Base-by-base conservation (phyloP, 805 yeast genomes). In the Dipodascopsis uninucleata region DNA sequence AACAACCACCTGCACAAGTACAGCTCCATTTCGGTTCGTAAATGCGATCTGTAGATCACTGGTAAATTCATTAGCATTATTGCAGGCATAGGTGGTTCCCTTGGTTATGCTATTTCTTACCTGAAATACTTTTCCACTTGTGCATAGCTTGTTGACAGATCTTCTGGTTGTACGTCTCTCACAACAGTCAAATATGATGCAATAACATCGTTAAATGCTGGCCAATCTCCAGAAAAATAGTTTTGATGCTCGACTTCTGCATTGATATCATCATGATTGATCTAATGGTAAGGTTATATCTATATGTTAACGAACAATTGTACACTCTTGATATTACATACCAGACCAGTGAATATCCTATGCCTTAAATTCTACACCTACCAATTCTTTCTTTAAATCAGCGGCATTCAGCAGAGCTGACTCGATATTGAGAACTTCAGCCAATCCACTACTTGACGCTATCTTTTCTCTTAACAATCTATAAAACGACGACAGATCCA, bases 121-220 rank as follows among this genome's bases (percentile, higher is more conserved):
- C 67, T 69, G 32, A 77, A 58, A 47, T 71, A 72, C 33, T 67
- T 65, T 18, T 75, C 71, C 48, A 70, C 75, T 21, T 77, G 60
- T 49, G 78, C 83, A 55, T 75, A 77, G 29, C 79, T 71, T 26
- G 67, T 71, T 36, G 68, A 59, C 5, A 65, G 44, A 2, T 79
- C 71, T 67, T 75, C 66, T 0, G 85, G 81, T 54, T 78, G 70
- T 20, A 79, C 61, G 45, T 76, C 75, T 31, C 71, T 63, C 46
- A 77, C 66, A 41, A 76, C 67, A 28, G 60, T 58, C 10, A 81
- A 57, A 58, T 77, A 81, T 1, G 77, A 14, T 8, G 31, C 24
- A 7, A 47, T 65, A 55, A 79, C 64, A 36, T 71, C 73, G 33
- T 68, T 70, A 49, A 79, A 76, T 5, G 78, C 76, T 4, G 65